Conservation (phyloP, 2,329 filamentous ascomycete species). For the Cercospora zeae-maydis region DNA sequence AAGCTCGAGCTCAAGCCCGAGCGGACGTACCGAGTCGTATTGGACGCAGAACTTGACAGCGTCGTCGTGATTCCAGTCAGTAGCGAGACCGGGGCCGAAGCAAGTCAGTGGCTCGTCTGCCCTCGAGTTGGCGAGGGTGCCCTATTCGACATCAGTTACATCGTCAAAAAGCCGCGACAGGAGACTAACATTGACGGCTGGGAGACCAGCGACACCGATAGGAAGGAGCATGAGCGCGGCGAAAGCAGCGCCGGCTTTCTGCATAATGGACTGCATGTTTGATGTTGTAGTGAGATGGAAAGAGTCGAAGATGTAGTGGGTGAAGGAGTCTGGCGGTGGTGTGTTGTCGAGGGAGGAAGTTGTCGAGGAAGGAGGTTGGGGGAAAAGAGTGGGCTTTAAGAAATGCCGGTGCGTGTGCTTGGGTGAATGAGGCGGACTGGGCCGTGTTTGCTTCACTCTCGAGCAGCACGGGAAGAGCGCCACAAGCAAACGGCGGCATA, state of each 20-base stretch:
- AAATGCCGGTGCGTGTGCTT: not conserved
- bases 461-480: not conserved
- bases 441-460: not conserved
- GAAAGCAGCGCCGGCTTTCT: not conserved
- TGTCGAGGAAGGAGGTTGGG: not conserved
- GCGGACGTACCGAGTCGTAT: not conserved
- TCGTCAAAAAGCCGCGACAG: not conserved
- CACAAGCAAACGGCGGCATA: not conserved
- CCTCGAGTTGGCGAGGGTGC: not conserved
- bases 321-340: not conserved
- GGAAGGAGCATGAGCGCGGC: not conserved
- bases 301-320: not conserved
- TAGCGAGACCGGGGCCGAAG: not conserved
- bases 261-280: conserved; percentile 1
- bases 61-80: not conserved
- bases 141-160: not conserved
- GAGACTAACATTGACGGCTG: not conserved
- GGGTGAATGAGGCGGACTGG: not conserved
- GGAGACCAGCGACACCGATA: not conserved
- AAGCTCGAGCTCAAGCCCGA: not conserved
- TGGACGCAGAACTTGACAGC: not conserved
- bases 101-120: not conserved
- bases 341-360: not conserved
- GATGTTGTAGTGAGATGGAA: not conserved
- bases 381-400: not conserved